A percentile compares a stretch with the other conserved stretches of the same genome.
phyloP scores from a whole-genome alignment of 2,329 filamentous ascomycete species.

The Sporothrix mexicana region DNA sequence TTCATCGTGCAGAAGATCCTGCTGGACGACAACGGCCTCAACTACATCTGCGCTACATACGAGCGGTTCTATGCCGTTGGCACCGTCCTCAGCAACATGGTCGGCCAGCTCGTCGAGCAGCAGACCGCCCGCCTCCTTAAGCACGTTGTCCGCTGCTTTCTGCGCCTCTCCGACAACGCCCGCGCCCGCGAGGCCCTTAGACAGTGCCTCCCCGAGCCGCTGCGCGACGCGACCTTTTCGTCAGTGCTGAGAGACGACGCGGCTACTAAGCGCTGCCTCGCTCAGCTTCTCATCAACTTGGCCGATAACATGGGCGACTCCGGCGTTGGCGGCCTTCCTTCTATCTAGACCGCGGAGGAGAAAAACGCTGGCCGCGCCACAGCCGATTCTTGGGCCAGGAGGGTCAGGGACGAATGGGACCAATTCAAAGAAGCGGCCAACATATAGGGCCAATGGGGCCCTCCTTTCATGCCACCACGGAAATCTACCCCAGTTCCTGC shows the following conservation, averaged over 20 bases:
- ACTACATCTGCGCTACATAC: conserved; percentile 98
- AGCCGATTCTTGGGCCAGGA: too few species aligned
- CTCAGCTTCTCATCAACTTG: conserved; percentile 95
- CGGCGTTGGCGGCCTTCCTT: conserved; percentile 51
- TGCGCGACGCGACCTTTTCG: conserved; percentile 97
- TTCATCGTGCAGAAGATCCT: conserved; percentile 99
- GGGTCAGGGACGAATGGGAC: too few species aligned
- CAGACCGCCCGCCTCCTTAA: conserved; percentile 95
- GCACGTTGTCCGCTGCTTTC: conserved; percentile 96
- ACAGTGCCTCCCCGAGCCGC: conserved; percentile 95
- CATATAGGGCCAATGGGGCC: too few species aligned
- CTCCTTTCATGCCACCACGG: too few species aligned
- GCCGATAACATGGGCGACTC: conserved; percentile 73
- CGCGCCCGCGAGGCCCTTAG: conserved; percentile 91
- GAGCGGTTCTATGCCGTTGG: conserved; percentile 98
- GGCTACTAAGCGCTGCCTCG: conserved; percentile 94
- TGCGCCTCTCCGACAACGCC: conserved; percentile 96
- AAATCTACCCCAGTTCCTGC: too few species aligned
- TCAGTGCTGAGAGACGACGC: conserved; percentile 96
- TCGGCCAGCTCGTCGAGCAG: conserved; percentile 94
- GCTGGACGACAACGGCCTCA: conserved; percentile 92
- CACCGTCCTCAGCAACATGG: conserved; percentile 98
- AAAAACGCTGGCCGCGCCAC: too few species aligned
- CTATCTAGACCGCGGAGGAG: conserved; percentile 28
- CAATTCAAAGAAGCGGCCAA: too few species aligned